Evolutionary conservation across 306 rosid species (phyloP).

Genomic region (Ormosia semicastrata): DNA sequence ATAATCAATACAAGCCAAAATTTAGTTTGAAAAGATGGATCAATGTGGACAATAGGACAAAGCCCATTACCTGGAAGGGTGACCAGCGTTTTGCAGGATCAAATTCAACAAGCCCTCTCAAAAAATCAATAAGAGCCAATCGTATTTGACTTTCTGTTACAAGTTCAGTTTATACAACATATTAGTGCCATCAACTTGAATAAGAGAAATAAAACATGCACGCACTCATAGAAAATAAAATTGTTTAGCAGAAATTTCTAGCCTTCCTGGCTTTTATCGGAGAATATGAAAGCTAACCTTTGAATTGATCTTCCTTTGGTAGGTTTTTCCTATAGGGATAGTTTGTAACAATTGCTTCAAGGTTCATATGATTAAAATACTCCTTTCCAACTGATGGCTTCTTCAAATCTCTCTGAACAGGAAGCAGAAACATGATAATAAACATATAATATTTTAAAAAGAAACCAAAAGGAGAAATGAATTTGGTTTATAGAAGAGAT

Average conservation of each 20-base stretch:
- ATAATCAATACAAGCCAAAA: conserved; percentile 32
- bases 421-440: conserved; percentile 37
- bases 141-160: conserved; percentile 82
- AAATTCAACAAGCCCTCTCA: conserved; percentile 93
- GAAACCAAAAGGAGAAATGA: conserved; percentile 1
- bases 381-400: conserved; percentile 92
- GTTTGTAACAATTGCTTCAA: conserved; percentile 81
- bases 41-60: background rate
- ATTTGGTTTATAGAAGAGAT: background rate
- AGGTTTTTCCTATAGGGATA: conserved; percentile 94
- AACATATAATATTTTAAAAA: background rate
- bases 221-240: background rate
- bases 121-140: conserved; percentile 87
- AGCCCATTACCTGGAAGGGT: conserved; percentile 77
- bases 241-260: conserved; percentile 12
- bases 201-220: background rate
- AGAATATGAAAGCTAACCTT: conserved; percentile 56
- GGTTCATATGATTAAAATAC: conserved; percentile 86
- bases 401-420: conserved; percentile 84
- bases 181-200: conserved; percentile 31
- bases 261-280: background rate
- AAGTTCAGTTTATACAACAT: conserved; percentile 38
- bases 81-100: conserved; percentile 99
- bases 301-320: conserved; percentile 73
- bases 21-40: conserved; percentile 3